Evolutionary conservation across 2,329 filamentous ascomycete genomes (phyloP), one percentile per base, ranked within the genome.

Genomic region (Arachnomyces sp.): DNA sequence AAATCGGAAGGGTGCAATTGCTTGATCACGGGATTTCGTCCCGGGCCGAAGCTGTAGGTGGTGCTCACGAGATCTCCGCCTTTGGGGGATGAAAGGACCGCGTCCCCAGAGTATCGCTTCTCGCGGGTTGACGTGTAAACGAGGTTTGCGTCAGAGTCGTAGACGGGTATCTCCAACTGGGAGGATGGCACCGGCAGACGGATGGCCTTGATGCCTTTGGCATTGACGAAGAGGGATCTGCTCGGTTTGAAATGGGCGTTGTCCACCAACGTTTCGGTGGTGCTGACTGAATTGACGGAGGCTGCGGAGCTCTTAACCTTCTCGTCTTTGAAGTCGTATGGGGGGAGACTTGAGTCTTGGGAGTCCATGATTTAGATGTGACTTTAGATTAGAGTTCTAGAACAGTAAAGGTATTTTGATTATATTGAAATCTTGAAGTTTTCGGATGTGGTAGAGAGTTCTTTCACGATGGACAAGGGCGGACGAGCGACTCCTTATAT

Each of bases 21-120:
- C 2, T 53, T 50, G 16, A 82, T 57, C 32, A 66, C 56, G 3
- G 77, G 77, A 5, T 72, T 66, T 2, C 67, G 65, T 31, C 65
- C 66, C 1, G 75, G 75, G 0, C 77, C 77, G 50, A 73, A 78
- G 46, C 69, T 71, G 57, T 80, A 80, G 3, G 65, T 69, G 0
- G 77, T 80, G 46, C 67, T 71, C n/a, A 77, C 50, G 4, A 67
- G 56, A 4, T 51, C 48, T 6, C 55, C 58, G 5, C 42, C 31
- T 13, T 58, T 49, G 11, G 66, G 62, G 28, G 65, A 60, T 15
- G 62, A 67, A 28, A 71, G 57, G 3, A 73, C 55, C 35, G 78
- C 68, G 45, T 66, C 65, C 44, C 73, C 74, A 1, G 74, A 77
- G 43, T 59, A 53, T 33, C 65, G 62, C 7, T 59, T 57, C 8